phyloP scores from a whole-genome alignment of 108 stramenopile species.

The Pseudonitzschia multiseries region DNA sequence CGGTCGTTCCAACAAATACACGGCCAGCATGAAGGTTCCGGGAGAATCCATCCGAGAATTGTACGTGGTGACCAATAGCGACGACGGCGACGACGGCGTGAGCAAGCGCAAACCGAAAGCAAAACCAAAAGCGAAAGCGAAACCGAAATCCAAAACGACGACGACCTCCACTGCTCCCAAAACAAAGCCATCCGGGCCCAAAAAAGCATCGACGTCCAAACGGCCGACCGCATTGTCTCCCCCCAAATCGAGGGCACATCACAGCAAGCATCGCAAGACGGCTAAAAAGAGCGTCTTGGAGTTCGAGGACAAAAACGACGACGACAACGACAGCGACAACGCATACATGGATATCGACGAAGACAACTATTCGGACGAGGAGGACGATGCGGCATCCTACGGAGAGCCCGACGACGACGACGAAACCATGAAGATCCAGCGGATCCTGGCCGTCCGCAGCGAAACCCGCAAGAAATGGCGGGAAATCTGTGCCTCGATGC shows the following conservation, averaged over 20 bases:
- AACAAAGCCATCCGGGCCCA: not conserved
- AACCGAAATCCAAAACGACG: conserved; percentile 4
- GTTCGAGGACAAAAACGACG: not conserved
- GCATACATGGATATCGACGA: conserved; percentile 14
- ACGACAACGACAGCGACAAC: conserved; percentile 19
- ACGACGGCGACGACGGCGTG: conserved; percentile 1
- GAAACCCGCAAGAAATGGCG: conserved; percentile 63
- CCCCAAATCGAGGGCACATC: conserved; percentile 5
- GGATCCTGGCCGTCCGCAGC: conserved; percentile 65
- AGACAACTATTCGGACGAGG: conserved; percentile 39
- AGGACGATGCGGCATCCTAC: conserved; percentile 35
- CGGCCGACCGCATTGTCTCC: conserved; percentile 8
- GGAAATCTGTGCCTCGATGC: conserved; percentile 56
- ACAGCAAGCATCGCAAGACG: not conserved
- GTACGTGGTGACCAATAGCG: conserved; percentile 1
- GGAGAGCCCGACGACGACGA: conserved; percentile 58
- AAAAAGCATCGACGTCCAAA: conserved; percentile 9
- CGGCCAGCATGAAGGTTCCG: conserved; percentile 49
- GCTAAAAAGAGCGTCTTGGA: conserved; percentile 4
- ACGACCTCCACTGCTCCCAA: not conserved
- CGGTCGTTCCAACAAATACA: conserved; percentile 40
- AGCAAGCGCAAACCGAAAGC: not conserved
- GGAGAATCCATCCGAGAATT: conserved; percentile 35
- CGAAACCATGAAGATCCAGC: conserved; percentile 65
- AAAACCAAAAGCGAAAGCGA: not conserved